Percentiles rank a stretch among this genome's conserved stretches.
phyloP scores from a whole-genome alignment of 75 land plant genomes.

The Picea sitchensis region DNA sequence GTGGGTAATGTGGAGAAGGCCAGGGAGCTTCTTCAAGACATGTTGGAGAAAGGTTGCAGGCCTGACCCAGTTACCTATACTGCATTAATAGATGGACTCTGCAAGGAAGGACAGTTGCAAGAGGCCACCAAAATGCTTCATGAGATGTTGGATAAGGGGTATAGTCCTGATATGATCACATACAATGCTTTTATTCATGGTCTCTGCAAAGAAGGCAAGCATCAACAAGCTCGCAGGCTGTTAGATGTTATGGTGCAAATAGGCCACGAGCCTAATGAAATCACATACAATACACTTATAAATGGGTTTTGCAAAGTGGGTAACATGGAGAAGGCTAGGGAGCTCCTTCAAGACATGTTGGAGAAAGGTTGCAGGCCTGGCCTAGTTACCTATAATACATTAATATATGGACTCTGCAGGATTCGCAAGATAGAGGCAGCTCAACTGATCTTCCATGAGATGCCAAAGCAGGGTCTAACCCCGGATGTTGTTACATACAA shows the following conservation, averaged over 20 bases:
- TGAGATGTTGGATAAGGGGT: conserved; percentile 36
- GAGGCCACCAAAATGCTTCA: conserved; percentile 33
- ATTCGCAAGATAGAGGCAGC: conserved; percentile 54
- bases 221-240: conserved; percentile 30
- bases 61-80: conserved; percentile 71
- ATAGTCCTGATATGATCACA: conserved; percentile 43
- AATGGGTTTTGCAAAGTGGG: conserved; percentile 41
- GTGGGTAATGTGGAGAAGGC: conserved; percentile 75
- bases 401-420: conserved; percentile 77
- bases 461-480: conserved; percentile 37
- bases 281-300: conserved; percentile 55
- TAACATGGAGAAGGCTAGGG: conserved; percentile 29
- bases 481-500: conserved; percentile 37
- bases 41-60: conserved; percentile 49
- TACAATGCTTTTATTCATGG: conserved; percentile 65
- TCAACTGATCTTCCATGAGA: conserved; percentile 31
- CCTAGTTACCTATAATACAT: conserved; percentile 61
- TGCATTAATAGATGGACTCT: conserved; percentile 62
- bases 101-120: conserved; percentile 41
- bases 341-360: conserved; percentile 26
- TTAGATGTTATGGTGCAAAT: conserved; percentile 37
- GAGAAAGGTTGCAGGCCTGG: conserved; percentile 47
- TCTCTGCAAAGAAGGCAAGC: conserved; percentile 35
- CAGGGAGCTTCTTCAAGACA: conserved; percentile 48
- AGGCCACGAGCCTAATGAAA: conserved; percentile 26